Base-by-base conservation (phyloP, 2,329 filamentous ascomycete species). In the Tolypocladium ovalisporum region DNA sequence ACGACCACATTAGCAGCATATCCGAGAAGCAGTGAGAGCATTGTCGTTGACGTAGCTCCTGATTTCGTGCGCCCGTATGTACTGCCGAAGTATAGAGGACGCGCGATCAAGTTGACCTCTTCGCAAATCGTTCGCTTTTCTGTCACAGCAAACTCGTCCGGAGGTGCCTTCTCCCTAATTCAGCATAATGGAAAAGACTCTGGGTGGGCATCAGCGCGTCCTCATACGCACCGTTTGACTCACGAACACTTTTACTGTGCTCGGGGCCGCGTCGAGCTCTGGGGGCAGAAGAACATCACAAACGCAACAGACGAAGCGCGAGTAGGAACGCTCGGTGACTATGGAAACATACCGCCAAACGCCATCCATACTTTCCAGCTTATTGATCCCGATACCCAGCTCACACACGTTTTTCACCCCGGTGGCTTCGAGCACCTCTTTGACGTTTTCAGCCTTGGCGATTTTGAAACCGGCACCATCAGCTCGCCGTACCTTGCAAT, bases 221-320 rank as follows among this genome's bases (percentile, higher is more conserved):
- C 62, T 3, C 63, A 65, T 34, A 59, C 58, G 12, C 62, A 65
- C 32, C 57, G 52, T 4, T 35, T 47, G 3, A 47, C 40, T 1
- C 62, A 65, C 47, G 62, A 65, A 58, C 63, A 65, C 34, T 62
- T 65, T 19, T 65, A 63, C 59, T 63, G 61, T 52, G 57, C 59
- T 29, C 59, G 59, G 4, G 63, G 62, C 13, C 57, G 62, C 17
- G 55, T 58, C 15, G 58, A 64, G 55, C 62, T 65, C n/a, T 65
- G 63, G 62, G 58, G 54, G 6, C 56, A 61, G 53, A 62, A 59
- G 56, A 61, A 65, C 34, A 42, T 7, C 3, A 60, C 60, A 1
- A 55, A 42, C 10, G 55, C 57, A 3, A 57, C 56, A n/a, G 60
- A 65, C 7, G 62, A 65, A 55, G 62, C 62, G 6, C 60, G 62